Evolutionary conservation across 2,329 filamentous ascomycete genomes (phyloP).

Genomic region (Fusarium kyushuense): DNA sequence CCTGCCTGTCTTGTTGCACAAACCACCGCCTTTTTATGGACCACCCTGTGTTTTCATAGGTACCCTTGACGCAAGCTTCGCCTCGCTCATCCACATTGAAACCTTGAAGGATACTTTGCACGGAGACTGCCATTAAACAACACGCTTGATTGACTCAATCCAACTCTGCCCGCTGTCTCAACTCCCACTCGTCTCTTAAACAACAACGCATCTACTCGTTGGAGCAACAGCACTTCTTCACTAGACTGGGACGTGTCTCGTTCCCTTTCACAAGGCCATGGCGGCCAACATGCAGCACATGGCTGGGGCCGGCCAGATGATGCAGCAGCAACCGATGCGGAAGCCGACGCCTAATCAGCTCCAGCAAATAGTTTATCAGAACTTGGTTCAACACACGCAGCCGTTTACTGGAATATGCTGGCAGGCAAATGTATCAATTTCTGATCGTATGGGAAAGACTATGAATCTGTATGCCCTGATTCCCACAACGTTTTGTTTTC

Average conservation of each 20-base stretch:
- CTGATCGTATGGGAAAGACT: slow-evolving; percentile 58
- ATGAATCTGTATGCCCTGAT: slow-evolving; percentile 56
- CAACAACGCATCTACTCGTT: slow-evolving; percentile 14
- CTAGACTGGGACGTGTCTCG: slow-evolving; percentile 39
- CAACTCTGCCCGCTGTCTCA: background rate
- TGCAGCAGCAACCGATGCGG: slow-evolving; percentile 59
- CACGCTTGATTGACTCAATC: background rate
- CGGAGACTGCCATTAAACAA: background rate
- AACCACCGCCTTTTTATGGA: slow-evolving; percentile 51
- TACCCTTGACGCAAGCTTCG: slow-evolving; percentile 43
- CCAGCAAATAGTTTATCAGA: slow-evolving; percentile 57
- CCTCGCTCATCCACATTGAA: slow-evolving; percentile 28
- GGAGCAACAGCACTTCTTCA: slow-evolving; percentile 15
- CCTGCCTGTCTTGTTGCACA: slow-evolving; percentile 36
- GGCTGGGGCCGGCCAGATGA: slow-evolving; percentile 61
- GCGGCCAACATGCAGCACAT: slow-evolving; percentile 71
- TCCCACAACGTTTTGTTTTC: background rate
- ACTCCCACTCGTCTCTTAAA: background rate
- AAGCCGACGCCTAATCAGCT: slow-evolving; percentile 49
- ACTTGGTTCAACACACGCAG: slow-evolving; percentile 53
- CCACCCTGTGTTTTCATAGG: slow-evolving; percentile 48
- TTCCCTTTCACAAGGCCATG: slow-evolving; percentile 61
- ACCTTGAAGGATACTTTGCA: slow-evolving; percentile 7
- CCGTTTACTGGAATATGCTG: slow-evolving; percentile 52
- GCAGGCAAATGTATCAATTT: slow-evolving; percentile 55